phyloP scores from a whole-genome alignment of 75 land plant genomes.

The Azolla pinnata region DNA sequence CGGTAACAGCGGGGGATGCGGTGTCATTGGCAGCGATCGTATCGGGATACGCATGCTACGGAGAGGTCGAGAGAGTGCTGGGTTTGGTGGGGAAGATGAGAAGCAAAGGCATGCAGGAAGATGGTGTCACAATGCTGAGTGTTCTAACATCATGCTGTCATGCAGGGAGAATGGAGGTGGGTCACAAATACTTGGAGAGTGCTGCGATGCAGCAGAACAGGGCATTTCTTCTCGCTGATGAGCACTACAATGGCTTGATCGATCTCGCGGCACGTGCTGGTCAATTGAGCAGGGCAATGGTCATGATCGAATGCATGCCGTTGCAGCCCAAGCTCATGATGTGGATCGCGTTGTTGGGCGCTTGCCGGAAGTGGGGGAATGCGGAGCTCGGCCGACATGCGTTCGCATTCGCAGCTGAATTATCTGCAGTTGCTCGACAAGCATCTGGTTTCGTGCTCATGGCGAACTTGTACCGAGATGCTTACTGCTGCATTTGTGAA shows the following conservation, averaged over 20 bases:
- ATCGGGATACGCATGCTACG: constrained; percentile 13
- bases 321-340: not conserved
- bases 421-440: too few relatives aligned
- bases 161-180: constrained; percentile 9
- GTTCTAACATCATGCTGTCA: constrained; percentile 15
- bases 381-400: not conserved
- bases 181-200: not conserved
- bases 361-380: not conserved
- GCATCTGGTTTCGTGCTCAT: too few relatives aligned
- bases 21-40: constrained; percentile 29
- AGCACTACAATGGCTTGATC: not conserved
- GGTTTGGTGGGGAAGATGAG: constrained; percentile 14
- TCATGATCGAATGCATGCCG: not conserved
- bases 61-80: constrained; percentile 8
- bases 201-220: not conserved
- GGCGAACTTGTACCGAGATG: too few relatives aligned
- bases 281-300: not conserved
- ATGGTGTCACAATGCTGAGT: constrained; percentile 15
- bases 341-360: not conserved
- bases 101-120: constrained; percentile 7
- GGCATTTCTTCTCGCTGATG: not conserved
- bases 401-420: too few relatives aligned
- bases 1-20: constrained; percentile 15
- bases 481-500: too few relatives aligned
- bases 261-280: constrained; percentile 4